phyloP scores from a whole-genome alignment of 192 early-diverging fungal species.

The Coemansia sp. region DNA sequence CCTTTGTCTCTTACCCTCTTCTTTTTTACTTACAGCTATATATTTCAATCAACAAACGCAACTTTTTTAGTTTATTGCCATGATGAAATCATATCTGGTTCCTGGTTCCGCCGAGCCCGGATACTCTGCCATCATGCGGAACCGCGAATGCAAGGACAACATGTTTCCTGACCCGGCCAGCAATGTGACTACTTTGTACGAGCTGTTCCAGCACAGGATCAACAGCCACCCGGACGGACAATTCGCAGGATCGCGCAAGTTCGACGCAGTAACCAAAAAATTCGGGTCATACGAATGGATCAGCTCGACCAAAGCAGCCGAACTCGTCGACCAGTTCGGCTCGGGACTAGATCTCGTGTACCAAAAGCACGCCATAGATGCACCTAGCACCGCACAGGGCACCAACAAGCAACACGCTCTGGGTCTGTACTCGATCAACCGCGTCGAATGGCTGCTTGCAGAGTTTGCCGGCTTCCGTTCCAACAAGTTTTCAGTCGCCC shows the following conservation, averaged over 20 bases:
- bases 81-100: slow-evolving; percentile 36
- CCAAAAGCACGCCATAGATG: slow-evolving; percentile 36
- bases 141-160: slow-evolving; percentile 20
- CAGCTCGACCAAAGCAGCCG: slow-evolving; percentile 60
- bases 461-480: slow-evolving; percentile 70
- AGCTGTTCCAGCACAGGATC: slow-evolving; percentile 41
- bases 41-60: too few species aligned
- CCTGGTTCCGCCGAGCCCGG: slow-evolving; percentile 44
- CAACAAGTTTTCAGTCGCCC: slow-evolving; percentile 66
- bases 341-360: slow-evolving; percentile 68
- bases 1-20: background rate
- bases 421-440: slow-evolving; percentile 78
- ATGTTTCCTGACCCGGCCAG: slow-evolving; percentile 16
- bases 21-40: background rate
- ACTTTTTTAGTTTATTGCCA: background rate
- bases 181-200: slow-evolving; percentile 35
- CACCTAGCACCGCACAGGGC: background rate
- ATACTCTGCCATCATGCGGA: slow-evolving; percentile 46
- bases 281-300: slow-evolving; percentile 62
- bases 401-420: slow-evolving; percentile 45
- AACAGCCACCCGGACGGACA: slow-evolving; percentile 50
- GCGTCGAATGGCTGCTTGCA: slow-evolving; percentile 74
- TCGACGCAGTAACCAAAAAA: slow-evolving; percentile 20
- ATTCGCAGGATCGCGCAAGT: slow-evolving; percentile 66
- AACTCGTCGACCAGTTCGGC: slow-evolving; percentile 67